These are phyloP conservation scores for Perilla frutescens DNA, from an alignment of 257 asterid genomes.

Conservation along the genomic window DNA sequence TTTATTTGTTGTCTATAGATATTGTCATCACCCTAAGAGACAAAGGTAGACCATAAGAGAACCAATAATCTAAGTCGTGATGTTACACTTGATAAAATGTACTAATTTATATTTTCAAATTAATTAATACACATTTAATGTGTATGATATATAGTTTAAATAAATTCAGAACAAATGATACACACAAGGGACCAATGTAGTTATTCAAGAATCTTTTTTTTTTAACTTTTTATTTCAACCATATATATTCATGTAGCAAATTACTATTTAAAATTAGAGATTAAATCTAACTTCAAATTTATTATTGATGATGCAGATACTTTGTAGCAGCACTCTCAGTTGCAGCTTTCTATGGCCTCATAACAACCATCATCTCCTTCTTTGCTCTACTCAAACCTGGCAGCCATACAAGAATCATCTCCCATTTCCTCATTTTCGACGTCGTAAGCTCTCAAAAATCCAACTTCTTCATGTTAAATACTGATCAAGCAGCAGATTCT, in stretches of 20 bases:
- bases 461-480: background rate
- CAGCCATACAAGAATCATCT: slow-evolving; percentile 27
- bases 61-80: background rate
- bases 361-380: slow-evolving; percentile 49
- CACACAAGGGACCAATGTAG: no score
- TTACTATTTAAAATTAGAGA: background rate
- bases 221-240: background rate
- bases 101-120: no score
- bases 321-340: slow-evolving; percentile 60
- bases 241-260: background rate
- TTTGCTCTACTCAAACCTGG: slow-evolving; percentile 48
- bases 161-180: no score
- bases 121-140: no score
- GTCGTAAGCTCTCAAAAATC: slow-evolving; percentile 47
- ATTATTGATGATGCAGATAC: slow-evolving; percentile 52
- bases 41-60: background rate
- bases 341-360: slow-evolving; percentile 51
- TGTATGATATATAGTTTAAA: no score
- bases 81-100: background rate
- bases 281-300: background rate
- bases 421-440: slow-evolving; percentile 53
- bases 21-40: slow-evolving; percentile 18
- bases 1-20: background rate
- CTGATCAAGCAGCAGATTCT: no score
- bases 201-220: no score